Evolutionary conservation across 345 rosid genomes (phyloP).

Genomic region (Lumnitzera racemosa): DNA sequence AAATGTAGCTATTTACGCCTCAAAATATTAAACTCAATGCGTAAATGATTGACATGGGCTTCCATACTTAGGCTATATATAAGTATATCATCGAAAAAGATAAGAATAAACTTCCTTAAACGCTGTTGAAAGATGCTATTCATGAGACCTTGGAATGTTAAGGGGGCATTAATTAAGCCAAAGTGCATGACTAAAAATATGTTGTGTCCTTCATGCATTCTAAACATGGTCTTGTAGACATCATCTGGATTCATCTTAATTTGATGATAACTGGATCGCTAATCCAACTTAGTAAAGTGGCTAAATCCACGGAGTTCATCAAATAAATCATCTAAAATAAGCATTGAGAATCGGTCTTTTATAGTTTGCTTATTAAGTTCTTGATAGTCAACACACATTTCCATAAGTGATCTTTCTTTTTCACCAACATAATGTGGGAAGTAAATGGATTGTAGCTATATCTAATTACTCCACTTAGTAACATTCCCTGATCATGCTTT

Average conservation of each 20-base stretch:
- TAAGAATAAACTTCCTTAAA: background rate
- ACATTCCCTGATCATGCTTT: background rate
- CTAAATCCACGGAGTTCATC: background rate
- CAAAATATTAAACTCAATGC: background rate
- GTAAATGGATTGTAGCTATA: background rate
- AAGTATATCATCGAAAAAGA: background rate
- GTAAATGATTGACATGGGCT: background rate
- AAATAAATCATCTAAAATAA: background rate
- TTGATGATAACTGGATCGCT: too few species aligned
- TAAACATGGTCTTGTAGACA: too few species aligned
- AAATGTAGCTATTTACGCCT: background rate
- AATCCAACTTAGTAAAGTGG: background rate
- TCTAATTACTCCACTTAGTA: background rate
- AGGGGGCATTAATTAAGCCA: background rate
- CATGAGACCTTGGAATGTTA: background rate
- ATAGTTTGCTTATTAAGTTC: background rate
- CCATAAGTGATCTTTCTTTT: background rate
- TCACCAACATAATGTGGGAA: background rate
- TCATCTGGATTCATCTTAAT: too few species aligned
- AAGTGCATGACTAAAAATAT: background rate
- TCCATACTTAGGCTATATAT: background rate
- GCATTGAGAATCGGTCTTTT: background rate
- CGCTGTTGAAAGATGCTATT: background rate
- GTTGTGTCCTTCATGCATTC: background rate
- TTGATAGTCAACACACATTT: background rate